Evolutionary conservation across 1,139 yeast species (phyloP).

Genomic region (Taphrina pruni): DNA sequence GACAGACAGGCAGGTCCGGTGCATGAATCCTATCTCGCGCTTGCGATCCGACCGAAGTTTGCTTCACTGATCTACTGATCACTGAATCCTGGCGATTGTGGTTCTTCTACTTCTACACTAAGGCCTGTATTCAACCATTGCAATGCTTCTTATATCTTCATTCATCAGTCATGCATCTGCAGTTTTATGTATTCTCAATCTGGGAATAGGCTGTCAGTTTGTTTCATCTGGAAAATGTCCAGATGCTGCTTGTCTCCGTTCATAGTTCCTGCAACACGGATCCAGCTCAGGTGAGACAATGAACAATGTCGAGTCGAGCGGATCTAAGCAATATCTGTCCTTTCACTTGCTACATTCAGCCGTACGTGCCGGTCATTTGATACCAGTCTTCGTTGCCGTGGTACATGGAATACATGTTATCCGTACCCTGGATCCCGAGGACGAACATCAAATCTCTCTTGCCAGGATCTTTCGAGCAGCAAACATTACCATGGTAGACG

Average conservation of each 20-base stretch:
- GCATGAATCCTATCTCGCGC: not conserved
- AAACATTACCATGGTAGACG: conserved; percentile 10
- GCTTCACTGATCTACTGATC: not conserved
- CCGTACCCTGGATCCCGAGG: conserved; percentile 36
- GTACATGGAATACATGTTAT: conserved; percentile 5
- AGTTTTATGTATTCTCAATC: too few species aligned
- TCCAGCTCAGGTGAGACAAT: too few species aligned
- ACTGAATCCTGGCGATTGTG: too few species aligned
- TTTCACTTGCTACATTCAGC: conserved; percentile 31
- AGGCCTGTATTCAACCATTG: too few species aligned
- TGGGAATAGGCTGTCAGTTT: too few species aligned
- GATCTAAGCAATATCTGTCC: conserved; percentile 9
- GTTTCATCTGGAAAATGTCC: too few species aligned
- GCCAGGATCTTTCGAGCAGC: conserved; percentile 31
- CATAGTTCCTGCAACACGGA: too few species aligned
- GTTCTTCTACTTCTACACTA: too few species aligned
- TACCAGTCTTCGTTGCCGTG: conserved; percentile 22
- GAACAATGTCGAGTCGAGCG: not conserved
- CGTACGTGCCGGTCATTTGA: not conserved
- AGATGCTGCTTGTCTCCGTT: too few species aligned
- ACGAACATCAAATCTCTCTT: conserved; percentile 27
- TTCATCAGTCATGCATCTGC: too few species aligned
- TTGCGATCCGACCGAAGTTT: conserved; percentile 2
- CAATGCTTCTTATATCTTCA: too few species aligned
- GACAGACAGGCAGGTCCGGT: too few species aligned